Percentiles rank a stretch among this genome's conserved stretches.
phyloP scores from a whole-genome alignment of 176 grass and related monocot genomes.

The Chloris gayana region DNA sequence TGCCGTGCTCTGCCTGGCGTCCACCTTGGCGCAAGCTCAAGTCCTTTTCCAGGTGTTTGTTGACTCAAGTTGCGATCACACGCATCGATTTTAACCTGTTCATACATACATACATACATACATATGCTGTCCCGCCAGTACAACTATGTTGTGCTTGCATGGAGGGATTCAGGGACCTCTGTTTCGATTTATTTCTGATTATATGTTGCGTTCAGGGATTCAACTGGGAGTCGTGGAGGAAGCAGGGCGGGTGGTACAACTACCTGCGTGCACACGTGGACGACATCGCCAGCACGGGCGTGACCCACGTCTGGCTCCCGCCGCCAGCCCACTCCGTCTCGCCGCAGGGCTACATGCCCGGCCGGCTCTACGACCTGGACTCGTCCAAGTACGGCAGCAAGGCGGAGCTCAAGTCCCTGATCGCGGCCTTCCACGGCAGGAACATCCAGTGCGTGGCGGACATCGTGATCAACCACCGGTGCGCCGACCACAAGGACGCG shows the following conservation, averaged over 20 bases:
- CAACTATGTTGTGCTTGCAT: too few species aligned
- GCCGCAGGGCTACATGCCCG: not conserved
- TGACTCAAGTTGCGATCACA: not conserved
- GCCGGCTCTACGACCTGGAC: not conserved
- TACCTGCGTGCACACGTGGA: not conserved
- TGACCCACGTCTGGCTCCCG: not conserved
- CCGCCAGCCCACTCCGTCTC: not conserved
- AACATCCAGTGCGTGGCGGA: slow-evolving; percentile 48
- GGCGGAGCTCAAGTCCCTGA: slow-evolving; percentile 43
- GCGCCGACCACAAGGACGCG: slow-evolving; percentile 48
- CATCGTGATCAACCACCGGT: slow-evolving; percentile 60
- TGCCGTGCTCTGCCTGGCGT: not conserved
- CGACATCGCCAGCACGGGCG: not conserved
- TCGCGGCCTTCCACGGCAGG: slow-evolving; percentile 37
- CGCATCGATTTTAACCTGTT: not conserved
- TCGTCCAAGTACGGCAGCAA: not conserved
- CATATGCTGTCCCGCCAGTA: too few species aligned
- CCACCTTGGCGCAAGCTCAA: slow-evolving; percentile 11
- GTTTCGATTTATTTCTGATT: too few species aligned
- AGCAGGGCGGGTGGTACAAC: not conserved
- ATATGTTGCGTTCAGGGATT: not conserved
- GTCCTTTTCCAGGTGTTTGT: slow-evolving; percentile 19
- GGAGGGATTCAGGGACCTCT: too few species aligned
- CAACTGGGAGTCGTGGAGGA: not conserved
- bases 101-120: not conserved